Base-by-base conservation (phyloP, 805 yeast species). In the Henningerozyma blattae region DNA sequence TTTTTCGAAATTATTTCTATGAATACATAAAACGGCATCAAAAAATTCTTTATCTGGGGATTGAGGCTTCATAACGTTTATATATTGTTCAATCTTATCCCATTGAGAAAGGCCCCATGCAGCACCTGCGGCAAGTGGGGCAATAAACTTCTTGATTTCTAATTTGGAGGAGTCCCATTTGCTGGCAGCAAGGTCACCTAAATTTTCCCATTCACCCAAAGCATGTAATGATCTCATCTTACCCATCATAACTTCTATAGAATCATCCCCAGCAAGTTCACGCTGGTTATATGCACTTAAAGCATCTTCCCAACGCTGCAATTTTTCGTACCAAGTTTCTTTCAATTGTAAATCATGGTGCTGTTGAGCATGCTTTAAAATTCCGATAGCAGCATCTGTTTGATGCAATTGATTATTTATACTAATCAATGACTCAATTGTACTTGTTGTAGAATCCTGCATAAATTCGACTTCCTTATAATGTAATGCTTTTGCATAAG, bases 231-330 rank as follows among this genome's bases (percentile, higher is more conserved):
- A 87, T 58, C 97, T 72, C 96, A 91, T 85, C 51, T 89, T 87
- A 62, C 99, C 99, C 87, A 89, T 77, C 4, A 89, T 81, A 1
- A 86, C 78, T 43, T 89, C 97, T 62, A 81, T 73, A 19, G 85
- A 75, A 36, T 77, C 79, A 27, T 58, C 61, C 5, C 61, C 56
- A 8, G 51, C 51, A 38, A 62, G 62, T 45, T 76, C 89, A 49
- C 96, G 69, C 46, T 77, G 83, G 43, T 78, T 77, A 53, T 91
- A 91, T 0, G 96, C 95, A 31, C 73, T 70, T 40, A 91, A 63
- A 0, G 99, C 99, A 58, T 91, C 98, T 45, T 89, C 97, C 99
- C 99, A 91, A 41, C 97, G 67, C 50, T 86, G 96, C 28, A 91
- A 62, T 52, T 89, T 91, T 55, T 91, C 98, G 49, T 84, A 91